phyloP scores from a whole-genome alignment of 208 protist genomes.

The Angomonas deanei region DNA sequence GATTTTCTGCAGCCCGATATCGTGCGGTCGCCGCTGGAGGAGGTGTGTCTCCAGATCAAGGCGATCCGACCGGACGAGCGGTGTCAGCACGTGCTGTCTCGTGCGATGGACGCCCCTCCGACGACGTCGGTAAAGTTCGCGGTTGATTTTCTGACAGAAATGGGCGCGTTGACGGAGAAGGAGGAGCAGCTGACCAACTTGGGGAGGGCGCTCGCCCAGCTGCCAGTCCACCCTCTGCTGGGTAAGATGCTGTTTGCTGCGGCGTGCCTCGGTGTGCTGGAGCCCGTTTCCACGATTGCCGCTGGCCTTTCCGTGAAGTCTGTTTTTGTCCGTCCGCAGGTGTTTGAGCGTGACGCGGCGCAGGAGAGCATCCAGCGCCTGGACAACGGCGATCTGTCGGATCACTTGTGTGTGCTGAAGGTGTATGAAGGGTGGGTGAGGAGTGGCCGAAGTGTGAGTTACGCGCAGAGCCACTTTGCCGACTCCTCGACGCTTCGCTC shows the following conservation, averaged over 20 bases:
- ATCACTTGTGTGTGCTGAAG: constrained; percentile 70
- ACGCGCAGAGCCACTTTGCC: constrained; percentile 57
- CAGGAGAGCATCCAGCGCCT: constrained; percentile 35
- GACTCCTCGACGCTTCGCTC: constrained; percentile 66
- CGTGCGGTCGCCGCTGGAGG: constrained; percentile 79
- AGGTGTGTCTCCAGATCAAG: constrained; percentile 88
- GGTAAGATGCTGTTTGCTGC: constrained; percentile 90
- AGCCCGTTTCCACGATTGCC: constrained; percentile 82
- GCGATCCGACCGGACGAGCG: constrained; percentile 68
- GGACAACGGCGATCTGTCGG: constrained; percentile 56
- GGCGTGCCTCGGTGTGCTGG: constrained; percentile 80
- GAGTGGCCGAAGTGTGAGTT: constrained; percentile 48
- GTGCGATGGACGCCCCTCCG: constrained; percentile 67
- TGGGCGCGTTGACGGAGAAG: constrained; percentile 74
- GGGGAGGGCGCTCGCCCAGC: constrained; percentile 67
- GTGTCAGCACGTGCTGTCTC: constrained; percentile 69
- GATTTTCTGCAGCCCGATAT: constrained; percentile 93
- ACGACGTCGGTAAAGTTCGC: constrained; percentile 55
- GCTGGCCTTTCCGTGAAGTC: constrained; percentile 81
- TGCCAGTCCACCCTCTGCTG: constrained; percentile 85
- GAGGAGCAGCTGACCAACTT: constrained; percentile 75
- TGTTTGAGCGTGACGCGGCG: constrained; percentile 36
- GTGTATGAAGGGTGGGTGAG: constrained; percentile 68
- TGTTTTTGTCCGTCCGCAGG: constrained; percentile 64
- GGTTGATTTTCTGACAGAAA: constrained; percentile 71